Evolutionary conservation across 345 rosid species (phyloP).

Genomic region (Viola odorata): DNA sequence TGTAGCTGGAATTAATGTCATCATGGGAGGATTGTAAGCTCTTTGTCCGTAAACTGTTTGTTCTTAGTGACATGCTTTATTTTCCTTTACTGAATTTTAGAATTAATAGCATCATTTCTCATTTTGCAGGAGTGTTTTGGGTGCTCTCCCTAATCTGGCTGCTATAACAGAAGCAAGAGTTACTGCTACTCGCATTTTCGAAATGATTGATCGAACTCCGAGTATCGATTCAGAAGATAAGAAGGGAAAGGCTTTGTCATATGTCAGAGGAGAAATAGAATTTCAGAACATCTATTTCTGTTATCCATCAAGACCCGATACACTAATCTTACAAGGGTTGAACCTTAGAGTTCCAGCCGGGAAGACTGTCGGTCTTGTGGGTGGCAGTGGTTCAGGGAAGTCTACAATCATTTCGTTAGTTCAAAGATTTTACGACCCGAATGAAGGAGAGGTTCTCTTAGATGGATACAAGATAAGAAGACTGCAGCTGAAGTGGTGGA

Average conservation of each 20-base stretch:
- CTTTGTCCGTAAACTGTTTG: not conserved
- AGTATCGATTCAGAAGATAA: constrained; percentile 47
- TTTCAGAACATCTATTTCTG: constrained; percentile 41
- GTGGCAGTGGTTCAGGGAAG: constrained; percentile 73
- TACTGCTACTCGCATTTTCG: constrained; percentile 39
- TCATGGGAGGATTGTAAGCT: constrained; percentile 67
- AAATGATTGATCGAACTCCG: constrained; percentile 48
- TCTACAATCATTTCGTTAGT: constrained; percentile 53
- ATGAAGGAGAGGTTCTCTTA: constrained; percentile 46
- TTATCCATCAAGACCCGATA: constrained; percentile 63
- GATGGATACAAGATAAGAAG: constrained; percentile 52
- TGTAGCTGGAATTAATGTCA: constrained; percentile 52
- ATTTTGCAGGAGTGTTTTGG: constrained; percentile 45
- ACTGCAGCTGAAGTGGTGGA: constrained; percentile 63
- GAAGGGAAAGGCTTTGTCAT: constrained; percentile 58
- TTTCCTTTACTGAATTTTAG: not conserved
- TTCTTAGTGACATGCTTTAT: not conserved
- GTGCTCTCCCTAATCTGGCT: constrained; percentile 59
- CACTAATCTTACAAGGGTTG: constrained; percentile 47
- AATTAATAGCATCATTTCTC: constrained; percentile 13
- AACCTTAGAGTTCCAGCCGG: constrained; percentile 54
- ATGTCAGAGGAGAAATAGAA: constrained; percentile 56
- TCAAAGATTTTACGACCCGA: constrained; percentile 59
- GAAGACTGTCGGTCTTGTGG: constrained; percentile 56
- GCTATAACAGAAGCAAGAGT: constrained; percentile 50